Percentiles rank a stretch among this genome's conserved stretches.
phyloP scores from a whole-genome alignment of 257 asterid species.

The Scutellaria baicalensis region DNA sequence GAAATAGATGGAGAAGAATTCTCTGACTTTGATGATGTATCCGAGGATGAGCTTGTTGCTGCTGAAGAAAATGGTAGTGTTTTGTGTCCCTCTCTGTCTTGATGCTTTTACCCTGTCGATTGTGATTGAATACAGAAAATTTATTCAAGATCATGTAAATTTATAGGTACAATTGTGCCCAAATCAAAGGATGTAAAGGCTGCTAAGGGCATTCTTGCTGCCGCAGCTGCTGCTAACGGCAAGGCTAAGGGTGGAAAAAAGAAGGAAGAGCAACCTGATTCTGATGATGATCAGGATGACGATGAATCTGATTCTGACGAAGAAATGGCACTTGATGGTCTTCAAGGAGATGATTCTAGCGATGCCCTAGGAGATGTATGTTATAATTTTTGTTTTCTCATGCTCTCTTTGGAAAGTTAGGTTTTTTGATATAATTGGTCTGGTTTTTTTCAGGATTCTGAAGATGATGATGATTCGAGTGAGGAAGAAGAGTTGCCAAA shows the following conservation, averaged over 20 bases:
- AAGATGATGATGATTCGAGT: slow-evolving; percentile 17
- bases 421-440: background rate
- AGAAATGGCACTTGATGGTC: slow-evolving; percentile 13
- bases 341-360: background rate
- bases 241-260: background rate
- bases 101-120: background rate
- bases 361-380: slow-evolving; percentile 23
- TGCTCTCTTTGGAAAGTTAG: background rate
- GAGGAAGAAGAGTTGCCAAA: slow-evolving; percentile 42
- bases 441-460: slow-evolving; percentile 23
- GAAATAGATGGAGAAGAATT: slow-evolving; percentile 15
- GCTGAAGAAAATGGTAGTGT: background rate
- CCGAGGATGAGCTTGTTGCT: slow-evolving; percentile 17
- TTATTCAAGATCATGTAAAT: background rate
- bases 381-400: background rate
- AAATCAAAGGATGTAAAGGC: slow-evolving; percentile 14
- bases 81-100: background rate
- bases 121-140: background rate
- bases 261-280: slow-evolving; percentile 16
- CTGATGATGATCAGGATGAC: slow-evolving; percentile 33
- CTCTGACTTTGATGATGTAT: slow-evolving; percentile 12
- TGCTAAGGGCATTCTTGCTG: background rate
- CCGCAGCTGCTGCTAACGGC: background rate
- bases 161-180: slow-evolving; percentile 12
- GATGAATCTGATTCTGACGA: slow-evolving; percentile 28